Percentiles rank a stretch among this genome's conserved stretches.
These are phyloP conservation scores for Solanum hybrid DNA, from an alignment of 305 asterid species.

Conservation along the genomic window DNA sequence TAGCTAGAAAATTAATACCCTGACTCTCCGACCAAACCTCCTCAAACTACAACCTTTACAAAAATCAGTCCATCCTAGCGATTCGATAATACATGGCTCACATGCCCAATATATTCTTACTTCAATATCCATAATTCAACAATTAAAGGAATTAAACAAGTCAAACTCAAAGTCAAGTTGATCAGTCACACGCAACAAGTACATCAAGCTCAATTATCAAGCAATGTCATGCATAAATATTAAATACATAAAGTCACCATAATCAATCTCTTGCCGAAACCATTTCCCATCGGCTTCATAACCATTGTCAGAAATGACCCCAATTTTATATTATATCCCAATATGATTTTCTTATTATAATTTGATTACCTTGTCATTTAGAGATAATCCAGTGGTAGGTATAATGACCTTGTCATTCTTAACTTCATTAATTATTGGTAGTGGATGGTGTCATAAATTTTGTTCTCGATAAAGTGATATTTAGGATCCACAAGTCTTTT, in stretches of 20 bases:
- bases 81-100: neutral
- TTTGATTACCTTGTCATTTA: neutral
- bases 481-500: neutral
- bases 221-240: neutral
- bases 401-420: neutral
- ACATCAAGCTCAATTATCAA: neutral
- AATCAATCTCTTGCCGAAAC: neutral
- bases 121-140: neutral
- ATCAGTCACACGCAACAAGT: neutral
- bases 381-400: neutral
- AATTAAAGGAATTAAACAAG: neutral
- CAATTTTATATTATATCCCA: neutral
- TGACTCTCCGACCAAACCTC: neutral
- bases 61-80: neutral
- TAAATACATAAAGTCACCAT: neutral
- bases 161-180: neutral
- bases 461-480: neutral
- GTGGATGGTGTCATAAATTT: neutral
- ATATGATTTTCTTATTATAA: neutral
- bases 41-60: neutral
- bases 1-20: neutral
- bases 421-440: neutral
- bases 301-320: neutral
- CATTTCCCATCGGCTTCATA: neutral
- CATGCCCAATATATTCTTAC: neutral